phyloP scores from a whole-genome alignment of 1,284 basidiomycete genomes.

The Testicularia cyperi region DNA sequence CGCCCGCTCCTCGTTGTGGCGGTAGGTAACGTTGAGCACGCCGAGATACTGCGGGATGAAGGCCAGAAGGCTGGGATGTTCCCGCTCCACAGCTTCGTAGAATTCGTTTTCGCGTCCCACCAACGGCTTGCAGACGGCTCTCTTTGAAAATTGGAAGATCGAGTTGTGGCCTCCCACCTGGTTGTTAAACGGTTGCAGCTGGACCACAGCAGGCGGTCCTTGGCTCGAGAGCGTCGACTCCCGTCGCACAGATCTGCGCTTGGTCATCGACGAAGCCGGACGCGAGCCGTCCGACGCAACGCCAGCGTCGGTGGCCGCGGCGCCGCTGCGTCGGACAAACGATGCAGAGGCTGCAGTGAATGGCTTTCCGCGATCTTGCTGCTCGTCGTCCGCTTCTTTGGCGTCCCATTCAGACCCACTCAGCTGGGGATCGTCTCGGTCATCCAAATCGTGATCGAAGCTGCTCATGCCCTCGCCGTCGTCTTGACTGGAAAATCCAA shows the following conservation, averaged over 20 bases:
- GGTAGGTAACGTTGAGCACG: conserved; percentile 94
- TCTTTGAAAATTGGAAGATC: conserved; percentile 96
- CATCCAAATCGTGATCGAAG: conserved; percentile 17
- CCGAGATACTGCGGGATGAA: conserved; percentile 96
- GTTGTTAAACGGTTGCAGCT: conserved; percentile 91
- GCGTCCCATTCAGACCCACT: conserved; percentile 36
- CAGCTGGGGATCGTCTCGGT: conserved; percentile 35
- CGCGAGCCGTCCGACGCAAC: too few species aligned
- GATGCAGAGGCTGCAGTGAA: too few species aligned
- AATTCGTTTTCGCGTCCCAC: conserved; percentile 96
- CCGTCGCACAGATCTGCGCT: too few species aligned
- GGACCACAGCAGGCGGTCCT: conserved; percentile 66
- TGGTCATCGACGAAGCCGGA: too few species aligned
- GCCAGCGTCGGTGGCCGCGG: too few species aligned
- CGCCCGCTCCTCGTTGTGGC: conserved; percentile 29
- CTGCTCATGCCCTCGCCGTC: conserved; percentile 10
- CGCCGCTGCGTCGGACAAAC: too few species aligned
- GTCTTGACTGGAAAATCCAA: conserved; percentile 1
- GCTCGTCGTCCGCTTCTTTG: too few species aligned
- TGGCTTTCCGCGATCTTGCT: too few species aligned
- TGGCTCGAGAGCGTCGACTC: background rate
- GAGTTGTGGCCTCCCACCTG: conserved; percentile 96
- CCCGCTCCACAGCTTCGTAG: conserved; percentile 92
- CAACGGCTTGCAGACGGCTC: conserved; percentile 98
- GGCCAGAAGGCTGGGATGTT: conserved; percentile 83